These are phyloP conservation scores for Kondoa malvinella DNA, from an alignment of 768 basidiomycete species.

Conservation along the genomic window DNA sequence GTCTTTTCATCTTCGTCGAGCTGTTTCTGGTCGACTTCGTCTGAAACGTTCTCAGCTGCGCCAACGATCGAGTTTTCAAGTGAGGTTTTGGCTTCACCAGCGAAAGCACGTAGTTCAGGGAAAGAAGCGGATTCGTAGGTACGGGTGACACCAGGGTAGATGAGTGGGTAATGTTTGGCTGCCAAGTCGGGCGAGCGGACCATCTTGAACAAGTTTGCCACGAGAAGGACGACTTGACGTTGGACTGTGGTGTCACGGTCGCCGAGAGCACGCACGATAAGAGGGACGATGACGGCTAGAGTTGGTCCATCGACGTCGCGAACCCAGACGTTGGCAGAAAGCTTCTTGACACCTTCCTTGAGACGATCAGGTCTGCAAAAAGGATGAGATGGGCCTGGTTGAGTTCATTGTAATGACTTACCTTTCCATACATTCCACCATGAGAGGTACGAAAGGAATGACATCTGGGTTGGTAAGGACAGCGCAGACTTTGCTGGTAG, in stretches of 20 bases:
- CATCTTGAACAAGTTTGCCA: constrained; percentile 92
- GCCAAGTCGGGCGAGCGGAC: constrained; percentile 81
- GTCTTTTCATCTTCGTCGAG: constrained; percentile 20
- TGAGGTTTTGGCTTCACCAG: constrained; percentile 59
- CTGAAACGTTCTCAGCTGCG: constrained; percentile 37
- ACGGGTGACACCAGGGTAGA: constrained; percentile 78
- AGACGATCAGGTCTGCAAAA: constrained; percentile 68
- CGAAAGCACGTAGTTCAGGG: constrained; percentile 95
- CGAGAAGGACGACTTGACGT: constrained; percentile 73
- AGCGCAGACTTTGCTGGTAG: constrained; percentile 69
- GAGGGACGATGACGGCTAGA: constrained; percentile 81
- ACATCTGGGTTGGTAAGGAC: constrained; percentile 89
- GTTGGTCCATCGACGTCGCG: constrained; percentile 95
- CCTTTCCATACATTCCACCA: constrained; percentile 54
- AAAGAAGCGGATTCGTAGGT: constrained; percentile 83
- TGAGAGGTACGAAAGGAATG: constrained; percentile 63
- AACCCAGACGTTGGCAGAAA: constrained; percentile 89
- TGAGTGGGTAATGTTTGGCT: constrained; percentile 65
- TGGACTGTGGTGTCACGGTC: constrained; percentile 94
- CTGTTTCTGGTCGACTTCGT: constrained; percentile 41
- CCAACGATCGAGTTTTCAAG: constrained; percentile 34
- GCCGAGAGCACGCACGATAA: constrained; percentile 74
- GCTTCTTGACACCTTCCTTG: constrained; percentile 78
- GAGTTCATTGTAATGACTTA: constrained; percentile 48
- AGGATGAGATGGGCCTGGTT: constrained; percentile 63